phyloP scores from a whole-genome alignment of 306 rosid genomes.

The Bauhinia variegata region DNA sequence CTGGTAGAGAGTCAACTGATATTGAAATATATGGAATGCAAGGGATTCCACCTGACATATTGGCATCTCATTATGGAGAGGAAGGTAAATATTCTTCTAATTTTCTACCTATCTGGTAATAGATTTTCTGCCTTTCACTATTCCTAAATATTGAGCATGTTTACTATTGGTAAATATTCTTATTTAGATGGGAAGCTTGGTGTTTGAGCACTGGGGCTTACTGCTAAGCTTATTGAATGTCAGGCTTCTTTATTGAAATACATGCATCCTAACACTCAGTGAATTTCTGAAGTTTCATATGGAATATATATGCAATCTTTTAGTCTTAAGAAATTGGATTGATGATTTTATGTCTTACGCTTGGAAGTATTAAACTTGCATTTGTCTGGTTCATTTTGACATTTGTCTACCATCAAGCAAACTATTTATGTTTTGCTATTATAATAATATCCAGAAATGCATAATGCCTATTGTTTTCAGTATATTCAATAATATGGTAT shows the following conservation, averaged over 20 bases:
- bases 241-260: no score
- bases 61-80: slow-evolving; percentile 97
- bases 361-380: neutral
- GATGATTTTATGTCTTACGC: slow-evolving; percentile 6
- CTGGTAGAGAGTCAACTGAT: slow-evolving; percentile 87
- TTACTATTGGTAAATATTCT: no score
- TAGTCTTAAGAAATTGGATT: neutral
- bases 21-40: slow-evolving; percentile 99
- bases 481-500: slow-evolving; percentile 4
- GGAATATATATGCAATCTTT: no score
- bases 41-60: slow-evolving; percentile 89
- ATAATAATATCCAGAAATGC: slow-evolving; percentile 1
- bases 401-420: neutral
- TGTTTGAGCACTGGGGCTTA: no score
- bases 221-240: neutral
- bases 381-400: neutral
- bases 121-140: no score
- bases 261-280: neutral
- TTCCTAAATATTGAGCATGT: no score
- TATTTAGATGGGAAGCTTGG: no score
- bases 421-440: neutral
- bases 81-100: slow-evolving; percentile 55
- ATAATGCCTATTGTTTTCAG: neutral
- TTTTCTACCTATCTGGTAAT: neutral
- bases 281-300: no score